A percentile compares a stretch with the other conserved stretches of the same genome.
phyloP scores from a whole-genome alignment of 192 early-diverging fungal genomes.

The Entomortierella beljakovae region DNA sequence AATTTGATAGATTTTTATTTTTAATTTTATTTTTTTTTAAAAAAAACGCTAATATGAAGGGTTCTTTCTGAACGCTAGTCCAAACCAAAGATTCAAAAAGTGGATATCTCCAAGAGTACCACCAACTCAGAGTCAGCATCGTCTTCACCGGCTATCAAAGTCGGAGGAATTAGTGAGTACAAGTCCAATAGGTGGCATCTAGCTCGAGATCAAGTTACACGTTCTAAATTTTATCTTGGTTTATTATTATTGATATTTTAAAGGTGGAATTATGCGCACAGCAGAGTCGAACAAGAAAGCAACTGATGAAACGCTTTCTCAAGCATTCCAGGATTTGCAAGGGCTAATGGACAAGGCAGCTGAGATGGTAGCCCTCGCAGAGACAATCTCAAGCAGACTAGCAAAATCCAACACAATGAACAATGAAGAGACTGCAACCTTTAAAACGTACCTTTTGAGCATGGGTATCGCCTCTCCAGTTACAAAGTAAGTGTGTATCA shows the following conservation, averaged over 20 bases:
- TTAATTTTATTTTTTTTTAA: too few species aligned
- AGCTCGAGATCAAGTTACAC: too few species aligned
- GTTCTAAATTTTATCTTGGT: too few species aligned
- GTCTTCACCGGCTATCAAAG: slow-evolving; percentile 12
- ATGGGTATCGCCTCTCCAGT: slow-evolving; percentile 93
- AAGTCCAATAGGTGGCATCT: too few species aligned
- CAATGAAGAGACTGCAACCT: slow-evolving; percentile 65
- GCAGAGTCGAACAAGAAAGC: slow-evolving; percentile 74
- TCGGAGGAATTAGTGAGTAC: slow-evolving; percentile 60
- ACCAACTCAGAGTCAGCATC: not conserved
- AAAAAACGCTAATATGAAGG: too few species aligned
- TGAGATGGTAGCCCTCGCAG: slow-evolving; percentile 78
- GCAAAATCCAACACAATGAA: slow-evolving; percentile 58
- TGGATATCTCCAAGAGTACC: not conserved
- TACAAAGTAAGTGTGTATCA: slow-evolving; percentile 70
- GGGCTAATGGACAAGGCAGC: slow-evolving; percentile 88
- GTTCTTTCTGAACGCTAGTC: too few species aligned
- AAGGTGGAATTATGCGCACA: slow-evolving; percentile 72
- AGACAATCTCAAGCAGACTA: slow-evolving; percentile 25
- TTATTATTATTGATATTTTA: not conserved
- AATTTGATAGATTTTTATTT: slow-evolving; percentile 68
- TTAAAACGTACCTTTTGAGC: slow-evolving; percentile 81
- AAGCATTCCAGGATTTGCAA: slow-evolving; percentile 92
- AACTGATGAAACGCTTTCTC: slow-evolving; percentile 75
- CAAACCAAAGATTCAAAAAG: slow-evolving; percentile 11